phyloP scores from a whole-genome alignment of 108 stramenopile species.

The Discostella stelligeroides region DNA sequence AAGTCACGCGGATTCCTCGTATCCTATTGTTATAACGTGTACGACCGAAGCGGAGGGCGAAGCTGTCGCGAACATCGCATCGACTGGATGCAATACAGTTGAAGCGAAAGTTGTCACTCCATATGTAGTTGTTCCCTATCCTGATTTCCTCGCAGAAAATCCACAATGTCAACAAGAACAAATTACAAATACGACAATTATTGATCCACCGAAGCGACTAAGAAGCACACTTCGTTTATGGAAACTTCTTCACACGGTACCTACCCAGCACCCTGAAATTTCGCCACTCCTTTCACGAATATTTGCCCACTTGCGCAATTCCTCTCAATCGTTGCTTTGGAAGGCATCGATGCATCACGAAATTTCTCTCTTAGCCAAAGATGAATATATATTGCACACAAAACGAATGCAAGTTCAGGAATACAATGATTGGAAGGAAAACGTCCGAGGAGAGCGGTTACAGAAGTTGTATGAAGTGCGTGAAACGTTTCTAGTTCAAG shows the following conservation, averaged over 20 bases:
- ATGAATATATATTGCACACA: slow-evolving; percentile 24
- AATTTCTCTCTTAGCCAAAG: slow-evolving; percentile 30
- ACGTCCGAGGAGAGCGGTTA: slow-evolving; percentile 35
- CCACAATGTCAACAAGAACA: slow-evolving; percentile 2
- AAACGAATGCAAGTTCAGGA: slow-evolving; percentile 12
- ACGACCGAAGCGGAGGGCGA: neutral
- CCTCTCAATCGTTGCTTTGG: slow-evolving; percentile 50
- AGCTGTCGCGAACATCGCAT: neutral
- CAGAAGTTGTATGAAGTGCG: slow-evolving; percentile 57
- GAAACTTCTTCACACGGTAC: slow-evolving; percentile 50
- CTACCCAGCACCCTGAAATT: no score
- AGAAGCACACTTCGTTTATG: slow-evolving; percentile 42
- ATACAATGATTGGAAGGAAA: slow-evolving; percentile 43
- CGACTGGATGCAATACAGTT: no score
- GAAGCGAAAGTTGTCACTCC: slow-evolving; percentile 16
- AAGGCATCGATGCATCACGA: slow-evolving; percentile 53
- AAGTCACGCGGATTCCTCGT: slow-evolving; percentile 38
- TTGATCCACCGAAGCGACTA: no score
- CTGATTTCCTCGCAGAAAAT: slow-evolving; percentile 40
- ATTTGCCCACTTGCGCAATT: slow-evolving; percentile 34
- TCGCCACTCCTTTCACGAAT: slow-evolving; percentile 13
- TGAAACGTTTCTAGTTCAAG: slow-evolving; percentile 48
- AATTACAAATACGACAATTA: slow-evolving; percentile 14
- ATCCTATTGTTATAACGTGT: slow-evolving; percentile 12
- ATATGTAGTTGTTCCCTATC: slow-evolving; percentile 47